Percentiles rank a stretch among this genome's conserved stretches.
phyloP scores from a whole-genome alignment of 2,329 filamentous ascomycete genomes.

The Acephala macrosclerotiorum region DNA sequence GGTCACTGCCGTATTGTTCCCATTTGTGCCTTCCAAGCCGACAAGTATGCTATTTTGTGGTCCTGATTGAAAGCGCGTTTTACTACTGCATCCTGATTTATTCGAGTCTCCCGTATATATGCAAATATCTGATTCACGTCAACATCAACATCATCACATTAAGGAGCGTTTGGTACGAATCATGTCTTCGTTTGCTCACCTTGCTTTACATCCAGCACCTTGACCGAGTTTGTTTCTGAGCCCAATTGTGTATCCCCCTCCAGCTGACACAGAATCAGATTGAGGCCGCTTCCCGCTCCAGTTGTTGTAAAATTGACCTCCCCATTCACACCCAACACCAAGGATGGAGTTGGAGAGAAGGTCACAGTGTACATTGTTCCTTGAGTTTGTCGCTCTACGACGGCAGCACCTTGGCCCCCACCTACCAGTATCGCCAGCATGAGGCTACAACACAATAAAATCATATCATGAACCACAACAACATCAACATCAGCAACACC shows the following conservation, averaged over 20 bases:
- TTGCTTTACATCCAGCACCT: background rate
- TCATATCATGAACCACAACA: constrained; percentile 11
- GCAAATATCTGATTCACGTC: constrained; percentile 1
- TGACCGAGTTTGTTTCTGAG: background rate
- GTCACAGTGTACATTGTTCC: background rate
- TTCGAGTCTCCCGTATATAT: background rate
- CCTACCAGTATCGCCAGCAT: constrained; percentile 14
- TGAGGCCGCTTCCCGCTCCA: background rate
- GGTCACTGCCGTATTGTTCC: background rate
- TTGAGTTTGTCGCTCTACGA: background rate
- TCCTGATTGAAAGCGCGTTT: no score
- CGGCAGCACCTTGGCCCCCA: background rate
- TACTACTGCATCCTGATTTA: no score
- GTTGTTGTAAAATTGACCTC: background rate
- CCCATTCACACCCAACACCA: background rate
- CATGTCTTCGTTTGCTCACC: background rate
- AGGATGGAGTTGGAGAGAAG: background rate
- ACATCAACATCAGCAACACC: background rate
- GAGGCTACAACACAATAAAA: constrained; percentile 13
- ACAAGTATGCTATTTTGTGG: background rate
- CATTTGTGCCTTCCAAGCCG: background rate
- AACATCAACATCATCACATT: background rate
- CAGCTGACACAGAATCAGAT: background rate
- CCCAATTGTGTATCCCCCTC: background rate
- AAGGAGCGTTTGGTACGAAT: background rate